Percentiles rank a stretch among this genome's conserved stretches.
Conservation (phyloP, 257 asterid genomes). For the Voacanga thouarsii region DNA sequence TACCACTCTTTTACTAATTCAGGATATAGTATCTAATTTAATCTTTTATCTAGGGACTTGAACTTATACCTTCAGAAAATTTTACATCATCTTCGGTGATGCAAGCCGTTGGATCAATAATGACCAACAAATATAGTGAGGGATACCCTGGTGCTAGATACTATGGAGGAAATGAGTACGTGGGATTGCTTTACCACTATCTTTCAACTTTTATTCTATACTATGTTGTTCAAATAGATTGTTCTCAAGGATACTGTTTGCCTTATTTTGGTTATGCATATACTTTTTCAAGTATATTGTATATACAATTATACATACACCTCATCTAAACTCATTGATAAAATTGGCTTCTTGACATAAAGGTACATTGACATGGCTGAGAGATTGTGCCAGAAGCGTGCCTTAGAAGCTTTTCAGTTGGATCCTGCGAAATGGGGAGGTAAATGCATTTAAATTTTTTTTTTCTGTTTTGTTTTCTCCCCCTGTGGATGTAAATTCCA, state of each 20-base stretch:
- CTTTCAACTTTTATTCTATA: neutral
- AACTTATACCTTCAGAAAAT: constrained; percentile 92
- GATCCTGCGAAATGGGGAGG: constrained; percentile 99
- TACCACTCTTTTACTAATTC: neutral
- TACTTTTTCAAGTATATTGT: neutral
- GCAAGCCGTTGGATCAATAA: constrained; percentile 98
- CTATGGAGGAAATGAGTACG: constrained; percentile 97
- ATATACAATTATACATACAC: neutral
- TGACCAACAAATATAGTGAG: constrained; percentile 96
- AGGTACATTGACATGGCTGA: constrained; percentile 99
- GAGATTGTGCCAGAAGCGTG: constrained; percentile 91
- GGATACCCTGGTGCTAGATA: constrained; percentile 99
- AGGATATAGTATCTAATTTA: constrained; percentile 10
- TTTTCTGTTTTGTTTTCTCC: neutral
- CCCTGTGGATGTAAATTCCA: neutral
- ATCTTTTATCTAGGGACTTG: constrained; percentile 51
- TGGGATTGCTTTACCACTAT: constrained; percentile 1
- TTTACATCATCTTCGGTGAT: constrained; percentile 89
- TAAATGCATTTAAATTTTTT: constrained; percentile 21
- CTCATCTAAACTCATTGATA: constrained; percentile 1
- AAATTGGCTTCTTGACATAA: constrained; percentile 16
- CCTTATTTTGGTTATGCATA: neutral
- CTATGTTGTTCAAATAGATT: neutral
- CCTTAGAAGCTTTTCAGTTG: constrained; percentile 71
- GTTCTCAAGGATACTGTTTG: neutral